These are phyloP conservation scores for Neurospora sp. DNA, from an alignment of 495 filamentous ascomycete genomes.

Conservation along the genomic window DNA sequence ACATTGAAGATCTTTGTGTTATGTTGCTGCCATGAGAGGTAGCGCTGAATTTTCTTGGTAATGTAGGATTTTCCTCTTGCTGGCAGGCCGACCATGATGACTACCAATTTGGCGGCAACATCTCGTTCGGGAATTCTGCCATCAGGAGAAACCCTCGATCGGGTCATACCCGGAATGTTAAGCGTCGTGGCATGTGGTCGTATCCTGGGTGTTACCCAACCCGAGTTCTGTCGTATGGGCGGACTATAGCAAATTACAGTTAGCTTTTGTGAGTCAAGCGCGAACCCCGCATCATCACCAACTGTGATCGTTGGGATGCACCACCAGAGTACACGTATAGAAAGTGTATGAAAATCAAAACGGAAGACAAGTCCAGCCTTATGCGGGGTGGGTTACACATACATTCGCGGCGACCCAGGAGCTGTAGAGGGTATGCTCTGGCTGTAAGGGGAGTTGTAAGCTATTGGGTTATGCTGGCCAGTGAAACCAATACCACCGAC, in stretches of 20 bases:
- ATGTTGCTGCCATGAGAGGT: conserved; percentile 95
- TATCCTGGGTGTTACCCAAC: conserved; percentile 47
- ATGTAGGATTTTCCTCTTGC: conserved; percentile 96
- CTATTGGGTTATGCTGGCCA: conserved; percentile 13
- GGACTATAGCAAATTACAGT: conserved; percentile 28
- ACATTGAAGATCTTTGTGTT: conserved; percentile 95
- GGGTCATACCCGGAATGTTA: conserved; percentile 80
- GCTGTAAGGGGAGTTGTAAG: conserved; percentile 36
- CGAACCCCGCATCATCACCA: background rate
- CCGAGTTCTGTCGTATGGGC: conserved; percentile 49
- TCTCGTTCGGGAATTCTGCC: conserved; percentile 85
- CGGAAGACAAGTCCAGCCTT: background rate
- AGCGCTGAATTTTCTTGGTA: conserved; percentile 92
- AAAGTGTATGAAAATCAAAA: background rate
- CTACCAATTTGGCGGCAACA: conserved; percentile 89
- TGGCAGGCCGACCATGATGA: conserved; percentile 95
- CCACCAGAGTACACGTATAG: background rate
- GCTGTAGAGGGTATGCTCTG: conserved; percentile 44
- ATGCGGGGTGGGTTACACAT: conserved; percentile 11
- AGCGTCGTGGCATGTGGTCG: conserved; percentile 72
- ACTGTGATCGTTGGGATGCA: background rate
- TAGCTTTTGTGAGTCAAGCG: conserved; percentile 7
- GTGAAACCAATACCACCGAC: conserved; percentile 6
- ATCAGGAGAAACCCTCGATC: conserved; percentile 87
- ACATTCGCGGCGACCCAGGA: conserved; percentile 45